Evolutionary conservation across 1,139 yeast genomes (phyloP).

Genomic region (Geotrichum europaeum): DNA sequence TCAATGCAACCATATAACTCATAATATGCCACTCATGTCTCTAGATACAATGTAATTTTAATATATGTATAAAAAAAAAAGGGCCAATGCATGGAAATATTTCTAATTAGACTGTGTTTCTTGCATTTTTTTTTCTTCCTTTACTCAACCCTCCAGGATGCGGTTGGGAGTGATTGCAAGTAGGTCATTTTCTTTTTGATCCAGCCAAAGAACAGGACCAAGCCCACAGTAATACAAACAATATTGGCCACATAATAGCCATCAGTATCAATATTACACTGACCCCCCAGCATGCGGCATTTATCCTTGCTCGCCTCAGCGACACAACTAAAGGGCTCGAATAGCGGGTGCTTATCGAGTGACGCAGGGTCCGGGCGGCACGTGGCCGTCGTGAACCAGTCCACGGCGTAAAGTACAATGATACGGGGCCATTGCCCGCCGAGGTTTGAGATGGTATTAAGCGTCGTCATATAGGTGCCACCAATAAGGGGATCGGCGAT

Average conservation of each 20-base stretch:
- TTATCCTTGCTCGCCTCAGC: slow-evolving; percentile 40
- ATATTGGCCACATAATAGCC: slow-evolving; percentile 80
- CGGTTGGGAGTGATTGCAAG: slow-evolving; percentile 56
- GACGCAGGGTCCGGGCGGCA: slow-evolving; percentile 39
- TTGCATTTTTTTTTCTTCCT: neutral
- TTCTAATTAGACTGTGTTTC: neutral
- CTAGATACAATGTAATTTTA: neutral
- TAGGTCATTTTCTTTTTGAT: slow-evolving; percentile 53
- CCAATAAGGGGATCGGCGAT: slow-evolving; percentile 95
- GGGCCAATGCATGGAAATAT: neutral
- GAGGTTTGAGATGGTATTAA: slow-evolving; percentile 83
- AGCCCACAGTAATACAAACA: slow-evolving; percentile 63
- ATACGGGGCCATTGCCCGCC: slow-evolving; percentile 98
- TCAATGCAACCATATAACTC: neutral
- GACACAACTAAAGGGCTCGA: slow-evolving; percentile 40
- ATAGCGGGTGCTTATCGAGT: slow-evolving; percentile 7
- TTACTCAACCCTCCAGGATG: slow-evolving; percentile 59
- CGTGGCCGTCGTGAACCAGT: slow-evolving; percentile 58
- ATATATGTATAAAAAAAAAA: neutral
- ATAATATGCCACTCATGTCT: neutral
- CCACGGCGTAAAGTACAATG: slow-evolving; percentile 71
- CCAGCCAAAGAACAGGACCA: slow-evolving; percentile 59
- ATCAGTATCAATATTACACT: slow-evolving; percentile 52
- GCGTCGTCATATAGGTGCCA: slow-evolving; percentile 95
- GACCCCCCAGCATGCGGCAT: slow-evolving; percentile 54